Conservation (phyloP, 306 rosid species). For the Ormosia emarginata region DNA sequence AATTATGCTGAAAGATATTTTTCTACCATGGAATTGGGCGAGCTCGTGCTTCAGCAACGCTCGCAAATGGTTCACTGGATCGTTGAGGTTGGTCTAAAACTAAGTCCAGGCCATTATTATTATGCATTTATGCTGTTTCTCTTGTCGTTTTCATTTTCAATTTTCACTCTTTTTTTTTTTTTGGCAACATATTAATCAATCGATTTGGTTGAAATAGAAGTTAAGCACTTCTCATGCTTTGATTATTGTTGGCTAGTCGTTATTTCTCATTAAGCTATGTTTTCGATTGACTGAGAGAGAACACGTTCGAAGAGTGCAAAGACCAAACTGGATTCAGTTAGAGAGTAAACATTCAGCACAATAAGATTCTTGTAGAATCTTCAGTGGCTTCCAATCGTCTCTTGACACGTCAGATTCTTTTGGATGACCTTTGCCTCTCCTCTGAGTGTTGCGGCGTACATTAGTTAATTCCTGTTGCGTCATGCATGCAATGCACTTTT, state of each 20-base stretch:
- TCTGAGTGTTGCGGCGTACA: not conserved
- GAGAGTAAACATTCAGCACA: slow-evolving; percentile 1
- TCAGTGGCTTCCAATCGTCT: not conserved
- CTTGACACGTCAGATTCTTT: slow-evolving; percentile 27
- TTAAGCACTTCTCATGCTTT: not conserved
- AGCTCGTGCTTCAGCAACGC: slow-evolving; percentile 65
- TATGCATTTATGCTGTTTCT: too few relatives aligned
- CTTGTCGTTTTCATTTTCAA: not conserved
- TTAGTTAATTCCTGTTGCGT: not conserved
- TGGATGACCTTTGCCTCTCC: not conserved
- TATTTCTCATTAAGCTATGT: not conserved
- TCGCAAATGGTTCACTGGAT: slow-evolving; percentile 77
- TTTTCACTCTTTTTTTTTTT: not conserved
- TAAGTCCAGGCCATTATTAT: not conserved
- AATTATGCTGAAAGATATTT: slow-evolving; percentile 53
- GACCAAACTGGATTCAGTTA: slow-evolving; percentile 7
- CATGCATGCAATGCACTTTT: slow-evolving; percentile 14
- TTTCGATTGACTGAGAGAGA: not conserved
- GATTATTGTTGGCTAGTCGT: not conserved
- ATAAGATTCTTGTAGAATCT: not conserved
- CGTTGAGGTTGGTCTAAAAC: slow-evolving; percentile 48
- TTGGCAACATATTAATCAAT: not conserved
- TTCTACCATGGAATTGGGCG: slow-evolving; percentile 48
- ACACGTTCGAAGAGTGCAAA: slow-evolving; percentile 2
- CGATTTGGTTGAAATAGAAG: not conserved